Evolutionary conservation across 768 basidiomycete species (phyloP), one percentile per base, ranked within the genome.

Genomic region (Neoboletus subvelutipes): DNA sequence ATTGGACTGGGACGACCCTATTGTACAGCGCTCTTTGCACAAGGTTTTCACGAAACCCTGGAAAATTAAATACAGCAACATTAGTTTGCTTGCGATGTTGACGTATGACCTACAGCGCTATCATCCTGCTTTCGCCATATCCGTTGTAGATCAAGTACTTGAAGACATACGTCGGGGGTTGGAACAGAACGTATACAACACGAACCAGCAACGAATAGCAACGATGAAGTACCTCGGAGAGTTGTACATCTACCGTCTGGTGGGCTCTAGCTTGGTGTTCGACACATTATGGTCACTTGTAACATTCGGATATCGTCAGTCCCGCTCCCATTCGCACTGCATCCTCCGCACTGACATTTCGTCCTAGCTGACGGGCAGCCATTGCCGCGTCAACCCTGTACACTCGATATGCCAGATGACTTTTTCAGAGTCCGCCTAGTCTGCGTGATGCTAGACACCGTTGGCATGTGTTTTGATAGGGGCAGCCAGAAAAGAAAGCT

Each of bases 11-110:
- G 92, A 96, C n/a, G 86, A 92, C 68, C 71, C 75, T 8, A 58
- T 73, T 24, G 67, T 89, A 31, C 80, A 82, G 39, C 79, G 79
- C 28, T 83, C 82, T 24, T 78, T 98, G 8, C 86, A 88, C 75
- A 91, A 92, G 68, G 84, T 92, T 40, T 99, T 99, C 76, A 92
- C 91, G n/a, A 96, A 97, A 66, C 90, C 96, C 3, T 97, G 96
- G 94, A 98, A 98, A 71, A 83, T 98, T 75, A 96, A 94, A 67
- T 98, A 88, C 68, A 81, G 87, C 57, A 96, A 92, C 66, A 84
- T 99, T 64, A 83, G 87, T 54, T 79, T 97, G 29, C 78, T 98
- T 49, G 95, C 97, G 12, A 96, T 97, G 84, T 77, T 98, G 56
- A 89, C 95, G 3, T 95, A 95, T 67, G 97, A 98, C 68, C 78